Conservation (phyloP, 345 rosid genomes). For the Euphorbia peplus region DNA sequence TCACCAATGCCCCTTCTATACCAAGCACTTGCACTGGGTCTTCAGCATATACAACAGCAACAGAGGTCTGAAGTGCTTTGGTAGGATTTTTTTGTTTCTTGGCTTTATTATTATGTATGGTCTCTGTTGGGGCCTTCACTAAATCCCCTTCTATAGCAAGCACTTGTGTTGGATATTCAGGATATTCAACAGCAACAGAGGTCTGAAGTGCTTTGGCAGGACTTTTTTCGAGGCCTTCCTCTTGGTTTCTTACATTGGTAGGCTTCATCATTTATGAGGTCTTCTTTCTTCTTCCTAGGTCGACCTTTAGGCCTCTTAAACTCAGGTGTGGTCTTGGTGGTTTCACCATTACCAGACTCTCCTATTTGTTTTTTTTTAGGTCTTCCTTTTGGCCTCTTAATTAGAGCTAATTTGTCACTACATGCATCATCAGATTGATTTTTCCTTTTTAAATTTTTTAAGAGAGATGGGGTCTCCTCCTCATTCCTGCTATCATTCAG, state of each 20-base stretch:
- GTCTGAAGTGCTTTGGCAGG: too few relatives aligned
- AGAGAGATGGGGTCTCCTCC: slow-evolving; percentile 19
- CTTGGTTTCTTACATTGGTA: slow-evolving; percentile 39
- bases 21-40: slow-evolving; percentile 35
- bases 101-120: too few relatives aligned
- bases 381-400: slow-evolving; percentile 31
- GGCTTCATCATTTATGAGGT: slow-evolving; percentile 8
- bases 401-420: slow-evolving; percentile 21
- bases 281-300: slow-evolving; percentile 29
- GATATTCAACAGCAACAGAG: too few relatives aligned
- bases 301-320: slow-evolving; percentile 25
- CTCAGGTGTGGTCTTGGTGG: background rate
- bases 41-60: slow-evolving; percentile 45
- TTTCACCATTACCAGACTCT: slow-evolving; percentile 8
- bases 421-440: slow-evolving; percentile 16
- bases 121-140: too few relatives aligned
- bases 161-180: too few relatives aligned
- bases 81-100: too few relatives aligned
- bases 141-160: too few relatives aligned
- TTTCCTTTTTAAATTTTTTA: slow-evolving; percentile 27
- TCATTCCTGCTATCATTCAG: slow-evolving; percentile 38
- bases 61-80: too few relatives aligned
- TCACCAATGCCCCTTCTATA: slow-evolving; percentile 32
- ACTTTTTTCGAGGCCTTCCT: slow-evolving; percentile 59
- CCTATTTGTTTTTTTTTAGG: slow-evolving; percentile 28